Evolutionary conservation across 2,329 filamentous ascomycete genomes (phyloP).

Genomic region (Exophiala spinifera): DNA sequence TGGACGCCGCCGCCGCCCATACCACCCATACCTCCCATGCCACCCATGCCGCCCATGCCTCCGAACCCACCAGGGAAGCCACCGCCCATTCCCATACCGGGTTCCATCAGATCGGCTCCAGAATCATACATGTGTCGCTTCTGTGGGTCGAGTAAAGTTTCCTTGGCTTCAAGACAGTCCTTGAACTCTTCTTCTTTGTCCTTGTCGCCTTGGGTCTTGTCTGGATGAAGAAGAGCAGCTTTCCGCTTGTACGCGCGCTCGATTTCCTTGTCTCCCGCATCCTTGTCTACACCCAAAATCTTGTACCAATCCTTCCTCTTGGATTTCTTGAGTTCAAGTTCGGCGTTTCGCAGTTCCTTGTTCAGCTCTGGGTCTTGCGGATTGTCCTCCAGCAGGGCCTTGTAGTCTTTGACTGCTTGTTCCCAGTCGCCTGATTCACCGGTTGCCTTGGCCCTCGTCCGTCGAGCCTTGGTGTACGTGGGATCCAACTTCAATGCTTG

Average conservation of each 20-base stretch:
- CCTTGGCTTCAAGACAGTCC: constrained; percentile 95
- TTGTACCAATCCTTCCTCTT: constrained; percentile 99
- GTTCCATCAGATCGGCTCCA: constrained; percentile 86
- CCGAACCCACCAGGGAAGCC: constrained; percentile 39
- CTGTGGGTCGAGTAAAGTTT: constrained; percentile 90
- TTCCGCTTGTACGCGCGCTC: constrained; percentile 97
- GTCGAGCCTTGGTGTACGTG: constrained; percentile 82
- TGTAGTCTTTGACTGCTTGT: constrained; percentile 83
- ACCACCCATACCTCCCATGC: constrained; percentile 31
- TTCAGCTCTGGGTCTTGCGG: constrained; percentile 75
- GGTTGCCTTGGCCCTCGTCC: constrained; percentile 87
- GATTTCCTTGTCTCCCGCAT: constrained; percentile 77
- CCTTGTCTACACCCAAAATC: constrained; percentile 84
- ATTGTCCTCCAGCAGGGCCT: constrained; percentile 77
- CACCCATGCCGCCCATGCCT: constrained; percentile 43
- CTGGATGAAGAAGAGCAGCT: constrained; percentile 90
- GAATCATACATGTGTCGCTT: constrained; percentile 90
- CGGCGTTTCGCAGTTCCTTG: constrained; percentile 83
- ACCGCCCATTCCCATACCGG: constrained; percentile 68
- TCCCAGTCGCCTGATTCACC: constrained; percentile 88
- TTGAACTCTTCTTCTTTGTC: constrained; percentile 90
- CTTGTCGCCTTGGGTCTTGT: constrained; percentile 90
- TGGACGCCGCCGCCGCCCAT: constrained; percentile 44
- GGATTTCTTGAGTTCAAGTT: constrained; percentile 96
- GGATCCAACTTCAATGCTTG: constrained; percentile 79